Evolutionary conservation across 139 green algal species (phyloP), one percentile per base, ranked within the genome.

Genomic region (Chlorella sorokiniana): DNA sequence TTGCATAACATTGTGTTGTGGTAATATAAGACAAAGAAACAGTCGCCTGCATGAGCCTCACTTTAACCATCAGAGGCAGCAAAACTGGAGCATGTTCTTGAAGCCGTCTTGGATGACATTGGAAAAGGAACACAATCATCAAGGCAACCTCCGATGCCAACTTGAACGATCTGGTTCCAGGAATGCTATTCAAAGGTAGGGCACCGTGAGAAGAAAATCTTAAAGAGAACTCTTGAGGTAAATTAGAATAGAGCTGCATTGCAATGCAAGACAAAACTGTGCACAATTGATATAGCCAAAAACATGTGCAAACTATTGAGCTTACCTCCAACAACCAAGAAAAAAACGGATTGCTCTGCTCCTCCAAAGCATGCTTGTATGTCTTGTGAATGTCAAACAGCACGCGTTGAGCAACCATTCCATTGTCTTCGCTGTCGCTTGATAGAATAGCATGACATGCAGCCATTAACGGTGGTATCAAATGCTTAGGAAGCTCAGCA

Each of bases 391-490:
- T 69, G 72, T 99, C 96, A 73, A 98, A 92, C 6, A 96, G 81
- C 29, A 96, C 83, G 25, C 93, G 91, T 64, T 97, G 86, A 18
- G 85, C 88, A 0, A 97, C 78, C 18, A 97, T 75, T 1, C 85
- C 95, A 79, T 97, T 98, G 4, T 96, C 93, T 87, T 99, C 95
- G 67, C 96, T 96, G 87, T 99, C 96, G 2, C 51, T 81, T 37
- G 81, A 68, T 7, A 97, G 80, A 22, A 96, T 67, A 20, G 18
- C 33, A 78, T 78, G 71, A 9, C 71, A 78, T 33, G 71, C 71
- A 22, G 18, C 0, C 71, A 78, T 67, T 3, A 78, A 4, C 7
- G 35, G 31, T 9, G 71, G 71, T 31, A 78, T 27, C 4, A 41
- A 31, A 23, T 45, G 16, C 11, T 45, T 65, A 2, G 45, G 71